These are phyloP conservation scores for Epithemia pelagica DNA, from an alignment of 108 stramenopile genomes.

Conservation along the genomic window DNA sequence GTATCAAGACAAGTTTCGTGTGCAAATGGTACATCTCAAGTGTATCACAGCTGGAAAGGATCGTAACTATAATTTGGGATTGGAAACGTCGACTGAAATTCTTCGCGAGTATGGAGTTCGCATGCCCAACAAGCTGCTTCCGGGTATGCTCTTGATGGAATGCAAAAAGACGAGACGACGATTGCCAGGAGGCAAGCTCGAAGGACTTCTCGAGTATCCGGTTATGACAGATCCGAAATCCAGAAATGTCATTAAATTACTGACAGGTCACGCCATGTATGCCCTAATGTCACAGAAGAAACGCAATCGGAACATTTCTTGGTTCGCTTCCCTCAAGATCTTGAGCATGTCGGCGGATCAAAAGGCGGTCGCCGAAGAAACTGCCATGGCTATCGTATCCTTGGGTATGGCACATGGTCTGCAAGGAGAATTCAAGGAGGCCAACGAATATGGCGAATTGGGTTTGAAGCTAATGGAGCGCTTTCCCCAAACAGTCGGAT, in stretches of 20 bases:
- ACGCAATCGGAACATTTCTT: neutral
- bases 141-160: conserved; percentile 16
- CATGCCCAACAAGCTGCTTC: conserved; percentile 16
- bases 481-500: conserved; percentile 7
- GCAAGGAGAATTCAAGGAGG: neutral
- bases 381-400: neutral
- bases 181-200: conserved; percentile 14
- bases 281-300: neutral
- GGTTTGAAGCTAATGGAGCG: neutral
- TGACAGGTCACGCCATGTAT: neutral
- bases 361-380: neutral
- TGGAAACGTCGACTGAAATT: conserved; percentile 9
- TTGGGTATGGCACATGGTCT: neutral
- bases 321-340: neutral
- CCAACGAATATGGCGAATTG: neutral
- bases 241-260: conserved; percentile 6
- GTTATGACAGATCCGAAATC: conserved; percentile 15
- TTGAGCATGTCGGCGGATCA: neutral
- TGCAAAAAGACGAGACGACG: conserved; percentile 7
- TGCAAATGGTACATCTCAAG: conserved; percentile 10
- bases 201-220: conserved; percentile 1
- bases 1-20: conserved; percentile 29
- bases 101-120: conserved; percentile 21
- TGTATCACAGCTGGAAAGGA: conserved; percentile 13
- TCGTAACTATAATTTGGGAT: conserved; percentile 15